These are phyloP conservation scores for Microglena sp. DNA, from an alignment of 139 green algal species.

Conservation along the genomic window DNA sequence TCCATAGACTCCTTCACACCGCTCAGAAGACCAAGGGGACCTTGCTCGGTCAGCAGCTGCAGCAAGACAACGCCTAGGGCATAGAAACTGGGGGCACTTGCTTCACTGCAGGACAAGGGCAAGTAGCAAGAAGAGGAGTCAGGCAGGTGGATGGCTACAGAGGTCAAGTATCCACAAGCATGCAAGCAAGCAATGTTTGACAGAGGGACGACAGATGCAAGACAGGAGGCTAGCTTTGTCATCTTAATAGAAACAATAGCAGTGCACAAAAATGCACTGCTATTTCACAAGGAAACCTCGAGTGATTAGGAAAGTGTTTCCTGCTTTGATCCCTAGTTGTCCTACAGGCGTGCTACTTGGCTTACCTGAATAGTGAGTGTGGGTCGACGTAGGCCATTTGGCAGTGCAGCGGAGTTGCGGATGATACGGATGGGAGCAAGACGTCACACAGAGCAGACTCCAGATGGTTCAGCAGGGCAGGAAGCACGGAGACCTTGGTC, in stretches of 20 bases:
- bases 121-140: not conserved
- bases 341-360: not conserved
- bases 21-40: conserved; percentile 32
- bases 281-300: too few species aligned
- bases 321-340: not conserved
- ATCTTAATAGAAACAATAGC: too few species aligned
- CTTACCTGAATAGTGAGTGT: conserved; percentile 19
- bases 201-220: too few species aligned
- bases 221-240: too few species aligned
- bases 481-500: conserved; percentile 30
- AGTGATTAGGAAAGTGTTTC: too few species aligned
- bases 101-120: not conserved
- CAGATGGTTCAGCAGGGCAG: conserved; percentile 43
- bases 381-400: conserved; percentile 51
- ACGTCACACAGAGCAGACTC: conserved; percentile 27
- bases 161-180: too few species aligned
- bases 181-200: too few species aligned
- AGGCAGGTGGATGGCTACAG: too few species aligned
- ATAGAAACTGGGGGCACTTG: conserved; percentile 25
- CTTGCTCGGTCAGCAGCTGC: conserved; percentile 49
- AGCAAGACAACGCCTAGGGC: conserved; percentile 42
- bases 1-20: conserved; percentile 31
- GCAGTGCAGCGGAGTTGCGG: conserved; percentile 20
- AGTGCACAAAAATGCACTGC: too few species aligned
- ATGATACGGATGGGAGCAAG: not conserved